Evolutionary conservation across 805 yeast genomes (phyloP).

Genomic region (Saccharomyces jurei): DNA sequence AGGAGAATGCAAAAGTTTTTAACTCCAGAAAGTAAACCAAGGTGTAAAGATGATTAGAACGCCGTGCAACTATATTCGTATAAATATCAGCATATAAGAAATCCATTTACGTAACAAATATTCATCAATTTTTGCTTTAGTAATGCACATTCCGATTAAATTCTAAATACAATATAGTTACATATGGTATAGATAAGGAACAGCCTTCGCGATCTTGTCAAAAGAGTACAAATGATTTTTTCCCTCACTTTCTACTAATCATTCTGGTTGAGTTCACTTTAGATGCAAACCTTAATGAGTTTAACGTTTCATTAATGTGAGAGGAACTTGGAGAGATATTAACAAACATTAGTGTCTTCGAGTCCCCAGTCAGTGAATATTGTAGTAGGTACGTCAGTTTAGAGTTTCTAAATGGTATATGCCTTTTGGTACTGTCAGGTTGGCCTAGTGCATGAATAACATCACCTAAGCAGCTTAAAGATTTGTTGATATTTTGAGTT

Average conservation of each 20-base stretch:
- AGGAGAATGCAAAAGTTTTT: constrained; percentile 51
- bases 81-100: not conserved
- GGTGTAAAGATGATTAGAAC: not conserved
- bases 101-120: not conserved
- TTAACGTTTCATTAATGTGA: constrained; percentile 70
- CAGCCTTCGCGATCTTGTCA: not conserved
- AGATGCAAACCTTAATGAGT: constrained; percentile 82
- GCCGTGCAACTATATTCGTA: not conserved
- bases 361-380: constrained; percentile 73
- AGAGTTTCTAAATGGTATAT: constrained; percentile 90
- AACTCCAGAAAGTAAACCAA: not conserved
- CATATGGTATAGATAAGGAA: not conserved
- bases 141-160: not conserved
- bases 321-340: constrained; percentile 62
- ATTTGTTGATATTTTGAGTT: constrained; percentile 82
- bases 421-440: constrained; percentile 32
- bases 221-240: not conserved
- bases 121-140: not conserved
- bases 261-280: constrained; percentile 58
- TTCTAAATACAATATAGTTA: not conserved
- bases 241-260: constrained; percentile 6
- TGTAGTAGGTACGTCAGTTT: constrained; percentile 82
- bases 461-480: constrained; percentile 82
- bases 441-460: constrained; percentile 65
- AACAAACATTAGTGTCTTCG: constrained; percentile 90